phyloP scores from a whole-genome alignment of 306 rosid species.

The Geum urbanum region DNA sequence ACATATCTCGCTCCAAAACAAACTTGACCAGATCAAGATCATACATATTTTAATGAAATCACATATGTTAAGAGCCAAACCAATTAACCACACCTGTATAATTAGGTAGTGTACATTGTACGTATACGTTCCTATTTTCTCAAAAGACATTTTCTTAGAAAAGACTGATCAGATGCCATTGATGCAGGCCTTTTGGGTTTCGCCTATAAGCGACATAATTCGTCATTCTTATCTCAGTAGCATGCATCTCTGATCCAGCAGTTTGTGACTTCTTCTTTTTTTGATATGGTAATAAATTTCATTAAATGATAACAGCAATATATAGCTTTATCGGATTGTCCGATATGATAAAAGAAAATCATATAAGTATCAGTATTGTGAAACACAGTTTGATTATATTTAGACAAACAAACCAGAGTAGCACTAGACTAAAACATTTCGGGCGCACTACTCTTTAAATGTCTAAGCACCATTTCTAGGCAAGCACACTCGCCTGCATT shows the following conservation, averaged over 20 bases:
- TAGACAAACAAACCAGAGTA: too few species aligned
- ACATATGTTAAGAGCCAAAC: background rate
- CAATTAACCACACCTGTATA: constrained; percentile 6
- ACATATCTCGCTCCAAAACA: background rate
- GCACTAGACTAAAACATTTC: too few species aligned
- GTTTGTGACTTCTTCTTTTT: too few species aligned
- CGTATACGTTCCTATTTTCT: background rate
- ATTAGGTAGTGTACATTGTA: background rate
- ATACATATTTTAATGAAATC: background rate
- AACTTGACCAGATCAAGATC: background rate
- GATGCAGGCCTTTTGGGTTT: background rate
- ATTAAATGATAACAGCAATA: too few species aligned
- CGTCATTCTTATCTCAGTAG: background rate
- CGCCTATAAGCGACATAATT: background rate
- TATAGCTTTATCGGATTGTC: too few species aligned
- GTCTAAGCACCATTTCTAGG: too few species aligned
- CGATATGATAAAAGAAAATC: too few species aligned
- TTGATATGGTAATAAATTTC: too few species aligned
- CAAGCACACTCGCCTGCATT: too few species aligned
- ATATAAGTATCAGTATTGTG: too few species aligned
- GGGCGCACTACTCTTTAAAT: too few species aligned
- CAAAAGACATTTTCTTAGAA: background rate
- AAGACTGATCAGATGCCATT: background rate
- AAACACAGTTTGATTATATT: too few species aligned
- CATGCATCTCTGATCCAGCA: background rate